Evolutionary conservation across 768 basidiomycete genomes (phyloP).

Genomic region (Tulasnella sp.): DNA sequence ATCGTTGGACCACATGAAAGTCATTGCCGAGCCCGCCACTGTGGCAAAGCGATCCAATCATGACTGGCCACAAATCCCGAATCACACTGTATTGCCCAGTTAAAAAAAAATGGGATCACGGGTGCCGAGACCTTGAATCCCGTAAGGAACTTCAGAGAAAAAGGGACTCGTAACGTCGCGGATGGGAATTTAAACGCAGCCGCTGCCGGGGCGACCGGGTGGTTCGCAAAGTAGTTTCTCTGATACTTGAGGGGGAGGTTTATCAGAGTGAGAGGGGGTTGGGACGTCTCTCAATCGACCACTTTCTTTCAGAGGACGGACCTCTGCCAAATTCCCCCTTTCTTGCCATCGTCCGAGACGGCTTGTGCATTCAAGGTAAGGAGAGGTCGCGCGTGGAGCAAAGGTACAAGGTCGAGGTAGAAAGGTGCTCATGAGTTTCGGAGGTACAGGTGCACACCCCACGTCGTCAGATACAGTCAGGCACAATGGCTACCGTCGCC

Average conservation of each 20-base stretch:
- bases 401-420: not conserved
- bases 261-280: not conserved
- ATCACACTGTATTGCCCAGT: too few relatives aligned
- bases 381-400: not conserved
- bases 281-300: too few relatives aligned
- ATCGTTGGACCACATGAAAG: too few relatives aligned
- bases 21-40: too few relatives aligned
- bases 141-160: not conserved
- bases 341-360: not conserved
- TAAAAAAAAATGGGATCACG: too few relatives aligned
- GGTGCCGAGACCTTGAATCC: too few relatives aligned
- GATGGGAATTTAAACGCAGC: conserved; percentile 9
- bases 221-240: too few relatives aligned
- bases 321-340: not conserved
- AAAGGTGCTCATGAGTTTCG: not conserved
- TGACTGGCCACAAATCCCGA: too few relatives aligned
- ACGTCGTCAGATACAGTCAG: not conserved
- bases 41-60: too few relatives aligned
- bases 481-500: conserved; percentile 6
- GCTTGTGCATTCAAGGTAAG: not conserved
- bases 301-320: too few relatives aligned
- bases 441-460: not conserved
- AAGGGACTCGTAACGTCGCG: not conserved
- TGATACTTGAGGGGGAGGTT: not conserved
- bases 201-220: not conserved